Percentiles rank a stretch among this genome's conserved stretches.
Conservation (phyloP, 2,329 filamentous ascomycete genomes). For the Pezicula rhizophila region DNA sequence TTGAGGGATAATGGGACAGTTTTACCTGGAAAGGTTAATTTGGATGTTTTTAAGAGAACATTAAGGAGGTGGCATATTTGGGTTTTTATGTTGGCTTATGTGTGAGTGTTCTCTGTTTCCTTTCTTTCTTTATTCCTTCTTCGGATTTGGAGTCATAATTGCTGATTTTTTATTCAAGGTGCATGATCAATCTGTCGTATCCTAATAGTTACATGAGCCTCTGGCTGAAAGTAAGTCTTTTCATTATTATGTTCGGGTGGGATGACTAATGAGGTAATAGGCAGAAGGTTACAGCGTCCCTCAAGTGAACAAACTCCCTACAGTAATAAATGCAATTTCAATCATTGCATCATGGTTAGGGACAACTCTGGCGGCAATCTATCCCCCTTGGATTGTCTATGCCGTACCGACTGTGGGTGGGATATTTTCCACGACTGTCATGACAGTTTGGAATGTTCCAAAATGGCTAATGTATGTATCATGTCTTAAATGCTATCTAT, state of each 20-base stretch:
- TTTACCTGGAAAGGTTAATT: background rate
- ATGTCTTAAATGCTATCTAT: background rate
- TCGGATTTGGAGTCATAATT: background rate
- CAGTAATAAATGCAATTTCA: slow-evolving; percentile 17
- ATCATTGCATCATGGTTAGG: slow-evolving; percentile 21
- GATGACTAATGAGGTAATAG: background rate
- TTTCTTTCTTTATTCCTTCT: too few species aligned
- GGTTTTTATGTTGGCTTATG: slow-evolving; percentile 1
- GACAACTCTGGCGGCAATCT: slow-evolving; percentile 28
- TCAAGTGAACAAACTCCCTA: slow-evolving; percentile 5
- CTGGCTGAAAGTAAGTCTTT: background rate
- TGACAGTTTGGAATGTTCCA: slow-evolving; percentile 25
- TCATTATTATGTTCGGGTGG: too few species aligned
- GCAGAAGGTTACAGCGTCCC: background rate
- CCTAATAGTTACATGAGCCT: background rate
- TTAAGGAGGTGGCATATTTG: slow-evolving; percentile 1
- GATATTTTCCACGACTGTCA: slow-evolving; percentile 20
- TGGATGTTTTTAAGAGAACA: background rate
- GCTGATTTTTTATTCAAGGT: background rate
- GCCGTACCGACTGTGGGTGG: slow-evolving; percentile 14
- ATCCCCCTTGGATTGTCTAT: slow-evolving; percentile 29
- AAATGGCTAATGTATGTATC: slow-evolving; percentile 14
- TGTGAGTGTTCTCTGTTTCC: background rate
- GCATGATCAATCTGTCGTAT: background rate
- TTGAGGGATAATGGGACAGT: slow-evolving; percentile 1